Evolutionary conservation across 2,329 filamentous ascomycete species (phyloP), one percentile per base, ranked within the genome.

Genomic region (Fonsecaea monophora): DNA sequence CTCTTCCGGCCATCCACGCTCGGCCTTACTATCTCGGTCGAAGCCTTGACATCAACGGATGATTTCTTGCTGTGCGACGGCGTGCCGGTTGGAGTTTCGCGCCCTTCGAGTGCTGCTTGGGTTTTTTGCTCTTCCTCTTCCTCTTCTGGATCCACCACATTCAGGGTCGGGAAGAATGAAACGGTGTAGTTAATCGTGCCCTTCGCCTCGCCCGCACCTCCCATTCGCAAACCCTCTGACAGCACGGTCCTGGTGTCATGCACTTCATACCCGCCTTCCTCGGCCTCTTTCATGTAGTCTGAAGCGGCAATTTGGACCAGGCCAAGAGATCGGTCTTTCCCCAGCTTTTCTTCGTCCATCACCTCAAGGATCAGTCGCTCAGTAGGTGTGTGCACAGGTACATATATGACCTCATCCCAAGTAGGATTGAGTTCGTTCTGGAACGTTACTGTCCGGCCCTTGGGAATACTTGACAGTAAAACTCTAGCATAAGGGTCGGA

Each of bases 401-500:
- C 86, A 75, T 99, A 99, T 25, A 97, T 86, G 30, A 99, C 89
- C 79, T 99, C 95, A 74, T 99, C 93, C 89, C 92, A 99, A 61
- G 95, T 91, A 1, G 95, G 95, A 76, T 96, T 92, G 65, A 99
- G 87, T 69, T 97, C 96, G 80, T 97, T 99, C 77, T 92, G 89
- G 83, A 95, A 97, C 0, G 94, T 98, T 59, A 99, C 95, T 2
- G 95, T 98, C 65, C 94, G 89, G 9, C 87, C 93, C 78, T 94
- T 96, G 76, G 95, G 90, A 64, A 98, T 89, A 54, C 95, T 94
- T 56, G 94, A 97, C 7, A 97, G 85, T 61, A 97, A 80, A 1
- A 98, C 90, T 50, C 94, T 90, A 25, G 89, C 92, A 74, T 99
- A 99, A 0, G 95, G 92, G 78, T 99, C 96, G 0, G 95, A 98